phyloP scores from a whole-genome alignment of 768 basidiomycete genomes.

The Lentinus brumalis region DNA sequence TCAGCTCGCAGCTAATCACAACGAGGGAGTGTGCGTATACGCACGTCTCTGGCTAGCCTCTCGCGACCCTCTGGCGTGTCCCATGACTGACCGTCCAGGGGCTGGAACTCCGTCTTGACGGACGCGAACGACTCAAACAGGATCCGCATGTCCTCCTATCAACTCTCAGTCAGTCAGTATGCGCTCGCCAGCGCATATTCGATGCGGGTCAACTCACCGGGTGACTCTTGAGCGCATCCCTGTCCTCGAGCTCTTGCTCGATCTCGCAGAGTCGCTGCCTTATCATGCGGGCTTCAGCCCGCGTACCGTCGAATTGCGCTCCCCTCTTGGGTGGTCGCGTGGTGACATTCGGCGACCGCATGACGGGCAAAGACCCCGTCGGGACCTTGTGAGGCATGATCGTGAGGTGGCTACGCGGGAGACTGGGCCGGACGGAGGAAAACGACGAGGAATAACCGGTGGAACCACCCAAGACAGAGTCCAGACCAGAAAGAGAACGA shows the following conservation, averaged over 20 bases:
- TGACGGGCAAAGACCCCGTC: too few relatives aligned
- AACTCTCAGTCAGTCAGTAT: not conserved
- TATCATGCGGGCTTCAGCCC: not conserved
- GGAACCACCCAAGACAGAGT: too few relatives aligned
- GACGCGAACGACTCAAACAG: constrained; percentile 2
- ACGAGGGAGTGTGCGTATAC: not conserved
- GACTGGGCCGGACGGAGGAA: too few relatives aligned
- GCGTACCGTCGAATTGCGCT: not conserved
- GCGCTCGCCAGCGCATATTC: not conserved
- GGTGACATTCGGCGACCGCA: not conserved
- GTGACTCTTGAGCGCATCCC: not conserved
- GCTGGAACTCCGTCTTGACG: constrained; percentile 6
- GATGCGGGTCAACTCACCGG: not conserved
- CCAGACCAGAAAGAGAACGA: too few relatives aligned
- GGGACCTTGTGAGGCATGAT: too few relatives aligned
- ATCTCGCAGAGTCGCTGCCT: not conserved
- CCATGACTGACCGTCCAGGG: constrained; percentile 15
- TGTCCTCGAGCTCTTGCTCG: constrained; percentile 2
- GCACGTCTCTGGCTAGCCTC: constrained; percentile 2
- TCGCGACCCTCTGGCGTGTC: not conserved
- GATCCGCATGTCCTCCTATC: not conserved
- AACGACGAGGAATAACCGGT: too few relatives aligned
- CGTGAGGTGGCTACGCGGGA: too few relatives aligned
- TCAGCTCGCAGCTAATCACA: not conserved
- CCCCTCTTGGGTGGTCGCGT: not conserved